Evolutionary conservation across 2,329 filamentous ascomycete species (phyloP).

Genomic region (Claviceps pusilla): DNA sequence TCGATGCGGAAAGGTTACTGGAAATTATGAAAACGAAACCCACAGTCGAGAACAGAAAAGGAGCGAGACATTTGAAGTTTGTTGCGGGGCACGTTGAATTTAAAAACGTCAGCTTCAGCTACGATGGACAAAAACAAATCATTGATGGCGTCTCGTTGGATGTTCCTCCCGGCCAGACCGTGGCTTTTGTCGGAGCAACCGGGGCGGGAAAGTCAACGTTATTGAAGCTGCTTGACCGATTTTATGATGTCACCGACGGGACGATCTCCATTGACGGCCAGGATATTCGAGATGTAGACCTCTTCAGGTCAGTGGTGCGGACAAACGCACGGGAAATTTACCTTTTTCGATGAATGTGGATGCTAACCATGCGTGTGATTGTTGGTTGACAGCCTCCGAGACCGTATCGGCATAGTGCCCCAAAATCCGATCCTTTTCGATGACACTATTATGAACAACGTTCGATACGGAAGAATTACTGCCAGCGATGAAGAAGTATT

Average conservation of each 20-base stretch:
- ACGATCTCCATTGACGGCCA: slow-evolving; percentile 42
- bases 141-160: slow-evolving; percentile 38
- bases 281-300: slow-evolving; percentile 42
- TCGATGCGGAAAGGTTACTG: slow-evolving; percentile 41
- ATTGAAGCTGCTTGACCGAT: slow-evolving; percentile 43
- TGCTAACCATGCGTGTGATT: slow-evolving; percentile 10
- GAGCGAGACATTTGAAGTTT: slow-evolving; percentile 34
- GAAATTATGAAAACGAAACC: slow-evolving; percentile 44
- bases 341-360: not conserved
- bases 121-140: slow-evolving; percentile 43
- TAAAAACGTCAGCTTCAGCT: slow-evolving; percentile 40
- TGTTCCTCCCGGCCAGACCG: slow-evolving; percentile 35
- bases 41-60: slow-evolving; percentile 36
- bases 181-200: slow-evolving; percentile 48
- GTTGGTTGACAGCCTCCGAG: slow-evolving; percentile 26
- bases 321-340: slow-evolving; percentile 25
- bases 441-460: slow-evolving; percentile 44
- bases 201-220: slow-evolving; percentile 49
- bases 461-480: slow-evolving; percentile 38
- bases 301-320: slow-evolving; percentile 12
- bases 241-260: slow-evolving; percentile 42
- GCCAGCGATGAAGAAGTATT: slow-evolving; percentile 41
- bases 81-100: slow-evolving; percentile 40
- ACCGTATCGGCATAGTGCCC: slow-evolving; percentile 40
- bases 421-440: slow-evolving; percentile 42